phyloP scores from a whole-genome alignment of 2,329 filamentous ascomycete genomes.

The Trichophyton mentagrophytes region DNA sequence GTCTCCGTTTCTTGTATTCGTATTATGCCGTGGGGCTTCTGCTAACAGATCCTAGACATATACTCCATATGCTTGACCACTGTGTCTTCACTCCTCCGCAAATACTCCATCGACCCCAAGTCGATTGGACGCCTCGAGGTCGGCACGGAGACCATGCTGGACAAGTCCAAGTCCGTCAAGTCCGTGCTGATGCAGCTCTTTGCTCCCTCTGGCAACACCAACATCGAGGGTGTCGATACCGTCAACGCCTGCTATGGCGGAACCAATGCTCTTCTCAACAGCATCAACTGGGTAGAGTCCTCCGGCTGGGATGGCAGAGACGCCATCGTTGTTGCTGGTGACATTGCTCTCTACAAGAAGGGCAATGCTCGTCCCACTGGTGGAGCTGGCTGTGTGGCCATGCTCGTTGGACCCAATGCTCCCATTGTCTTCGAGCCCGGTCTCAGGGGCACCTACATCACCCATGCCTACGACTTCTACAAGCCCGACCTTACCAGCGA shows the following conservation, averaged over 20 bases:
- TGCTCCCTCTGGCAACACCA: constrained; percentile 54
- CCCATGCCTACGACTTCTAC: constrained; percentile 73
- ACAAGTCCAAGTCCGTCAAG: constrained; percentile 79
- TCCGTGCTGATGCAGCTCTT: constrained; percentile 72
- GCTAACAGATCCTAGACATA: constrained; percentile 48
- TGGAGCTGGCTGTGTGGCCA: constrained; percentile 60
- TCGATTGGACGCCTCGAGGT: constrained; percentile 65
- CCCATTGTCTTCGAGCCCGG: constrained; percentile 61
- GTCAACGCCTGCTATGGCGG: constrained; percentile 73
- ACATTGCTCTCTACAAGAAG: constrained; percentile 72
- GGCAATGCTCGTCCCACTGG: constrained; percentile 64
- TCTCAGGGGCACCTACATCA: constrained; percentile 65
- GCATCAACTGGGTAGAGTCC: constrained; percentile 69
- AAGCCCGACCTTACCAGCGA: constrained; percentile 72
- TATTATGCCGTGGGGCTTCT: neutral
- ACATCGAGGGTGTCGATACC: constrained; percentile 65
- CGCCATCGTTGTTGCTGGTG: constrained; percentile 61
- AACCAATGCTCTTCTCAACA: constrained; percentile 67
- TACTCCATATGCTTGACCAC: constrained; percentile 75
- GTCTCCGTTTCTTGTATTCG: neutral
- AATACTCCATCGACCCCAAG: constrained; percentile 69
- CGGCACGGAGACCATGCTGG: constrained; percentile 66
- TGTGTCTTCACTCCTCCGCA: constrained; percentile 62
- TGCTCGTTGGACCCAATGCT: constrained; percentile 62
- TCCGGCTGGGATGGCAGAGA: constrained; percentile 74